Evolutionary conservation across 805 yeast species (phyloP), one percentile per base, ranked within the genome.

Genomic region (Candida arabinofermentans): DNA sequence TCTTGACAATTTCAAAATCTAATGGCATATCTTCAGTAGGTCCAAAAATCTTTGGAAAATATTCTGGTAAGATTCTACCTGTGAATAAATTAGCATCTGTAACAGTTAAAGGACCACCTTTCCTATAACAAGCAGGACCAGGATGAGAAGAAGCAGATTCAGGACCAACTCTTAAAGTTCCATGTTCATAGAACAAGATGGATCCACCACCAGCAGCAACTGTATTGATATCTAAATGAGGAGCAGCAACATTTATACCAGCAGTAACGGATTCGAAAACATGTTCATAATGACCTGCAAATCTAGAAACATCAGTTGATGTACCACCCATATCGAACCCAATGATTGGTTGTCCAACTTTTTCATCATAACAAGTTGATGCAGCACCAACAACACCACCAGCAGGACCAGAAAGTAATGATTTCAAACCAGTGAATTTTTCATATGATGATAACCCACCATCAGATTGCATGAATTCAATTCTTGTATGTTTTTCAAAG

Each of bases 351-450:
- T 74, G 71, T 10, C 65, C 63, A 42, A 74, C 74, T 13, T 64
- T 54, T 1, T 65, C 62, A 46, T 78, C 71, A 57, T 72, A 87
- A 47, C 96, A 86, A 0, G 98, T 90, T 39, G 78, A 73, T 0
- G 96, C 86, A 53, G 80, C 86, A 0, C 98, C 98, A 26, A 91
- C 96, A 44, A 91, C 95, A 37, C 98, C 98, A 29, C 98, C 98
- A 8, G 98, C 98, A 3, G 98, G 98, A 2, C 98, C 98, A 1
- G 96, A 87, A 27, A 91, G 65, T 36, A 91, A 85, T 3, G 98
- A 96, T 51, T 80, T 75, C 29, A 91, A 68, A 2, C 98, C 98
- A 0, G 96, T 82, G 60, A 91, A 91, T 37, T 77, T 74, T 18
- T 78, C 70, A 55, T 93, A 89, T 42, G 88, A 88, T 18, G 90